Evolutionary conservation across 208 protist species (phyloP).

Genomic region (Kentomonas sorsogonicus): DNA sequence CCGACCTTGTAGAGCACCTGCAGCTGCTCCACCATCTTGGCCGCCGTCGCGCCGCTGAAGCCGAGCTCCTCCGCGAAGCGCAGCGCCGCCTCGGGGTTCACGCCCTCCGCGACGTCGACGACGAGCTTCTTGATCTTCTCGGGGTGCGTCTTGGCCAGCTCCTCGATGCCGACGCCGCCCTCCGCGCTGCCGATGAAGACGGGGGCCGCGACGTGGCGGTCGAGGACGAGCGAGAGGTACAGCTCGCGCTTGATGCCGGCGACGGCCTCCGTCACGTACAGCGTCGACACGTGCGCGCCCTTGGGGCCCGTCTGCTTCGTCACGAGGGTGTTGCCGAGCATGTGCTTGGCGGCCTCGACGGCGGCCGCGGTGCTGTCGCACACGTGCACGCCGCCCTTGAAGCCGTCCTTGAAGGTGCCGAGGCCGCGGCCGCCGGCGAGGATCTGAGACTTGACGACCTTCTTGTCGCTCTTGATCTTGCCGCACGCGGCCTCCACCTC

Average conservation of each 20-base stretch:
- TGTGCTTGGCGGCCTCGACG: conserved; percentile 85
- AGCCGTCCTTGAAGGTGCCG: conserved; percentile 97
- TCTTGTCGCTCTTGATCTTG: conserved; percentile 88
- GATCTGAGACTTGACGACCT: conserved; percentile 99
- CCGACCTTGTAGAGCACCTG: conserved; percentile 97
- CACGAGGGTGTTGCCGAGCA: conserved; percentile 97
- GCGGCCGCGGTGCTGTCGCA: conserved; percentile 82
- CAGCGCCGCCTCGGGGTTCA: conserved; percentile 79
- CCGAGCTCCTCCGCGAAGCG: conserved; percentile 88
- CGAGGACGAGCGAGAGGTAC: conserved; percentile 99
- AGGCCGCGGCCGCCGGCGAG: conserved; percentile 98
- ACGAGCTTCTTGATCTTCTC: conserved; percentile 94
- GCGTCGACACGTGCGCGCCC: conserved; percentile 88
- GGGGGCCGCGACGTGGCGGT: conserved; percentile 89
- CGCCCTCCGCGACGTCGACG: conserved; percentile 92
- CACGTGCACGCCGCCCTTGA: conserved; percentile 91
- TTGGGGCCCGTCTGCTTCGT: conserved; percentile 98
- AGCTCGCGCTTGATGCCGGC: conserved; percentile 92
- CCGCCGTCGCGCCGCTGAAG: conserved; percentile 73
- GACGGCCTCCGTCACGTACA: conserved; percentile 90
- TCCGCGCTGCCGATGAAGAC: conserved; percentile 93
- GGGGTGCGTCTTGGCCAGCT: conserved; percentile 93
- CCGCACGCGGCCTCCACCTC: conserved; percentile 85
- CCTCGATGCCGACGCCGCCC: conserved; percentile 98
- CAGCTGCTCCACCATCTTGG: conserved; percentile 91